Base-by-base conservation (phyloP, 1,284 basidiomycete species). In the Afroboletus lepidellus region DNA sequence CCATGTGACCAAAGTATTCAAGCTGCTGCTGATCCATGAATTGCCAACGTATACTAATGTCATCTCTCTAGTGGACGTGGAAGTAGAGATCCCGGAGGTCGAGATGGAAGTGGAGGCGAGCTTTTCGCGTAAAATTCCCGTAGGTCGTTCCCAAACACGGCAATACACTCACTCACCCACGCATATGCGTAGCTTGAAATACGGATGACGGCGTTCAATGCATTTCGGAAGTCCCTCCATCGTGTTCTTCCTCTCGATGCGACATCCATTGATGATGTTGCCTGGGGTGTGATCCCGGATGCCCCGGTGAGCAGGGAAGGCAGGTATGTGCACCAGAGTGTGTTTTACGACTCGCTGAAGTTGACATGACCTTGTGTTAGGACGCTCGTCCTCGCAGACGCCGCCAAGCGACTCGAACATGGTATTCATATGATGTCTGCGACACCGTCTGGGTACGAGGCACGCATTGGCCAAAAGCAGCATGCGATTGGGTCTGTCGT, bases 61-160 rank as follows among this genome's bases (percentile, higher is more conserved):
- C 3, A 3, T 5, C 9, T 11, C 11, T 2, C 11, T 13, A 59
- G 63, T 38, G 23, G 46, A 51, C 24, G 11, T 20, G 33, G 67
- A 70, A 2, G 34, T 70, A 6, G 60, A 70, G 2, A 56, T 80
- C 2, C 73, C 76, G 1, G 73, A 77, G 12, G 69, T 77, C 2
- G 63, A 73, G 16, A 62, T 82, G 18, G 72, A 78, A 24, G 38
- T 39, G 12, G 38, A 39, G 25, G 38, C 23, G 23, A 39, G 74
- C 3, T 80, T 75, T 59, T 88, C 86, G n/a, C n/a, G 16, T 36
- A 36, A 36, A 18, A 8, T 36, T 18, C 74, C 78, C 0, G 84
- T 87, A 56, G 45, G 75, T 67, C 46, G n/a, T 15, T 43, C 8
- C 30, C 11, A 1, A n/a, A 25, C 8, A 7, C 15, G 15, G 13